phyloP scores from a whole-genome alignment of 2,329 filamentous ascomycete species.

The Claviceps lovelessii region DNA sequence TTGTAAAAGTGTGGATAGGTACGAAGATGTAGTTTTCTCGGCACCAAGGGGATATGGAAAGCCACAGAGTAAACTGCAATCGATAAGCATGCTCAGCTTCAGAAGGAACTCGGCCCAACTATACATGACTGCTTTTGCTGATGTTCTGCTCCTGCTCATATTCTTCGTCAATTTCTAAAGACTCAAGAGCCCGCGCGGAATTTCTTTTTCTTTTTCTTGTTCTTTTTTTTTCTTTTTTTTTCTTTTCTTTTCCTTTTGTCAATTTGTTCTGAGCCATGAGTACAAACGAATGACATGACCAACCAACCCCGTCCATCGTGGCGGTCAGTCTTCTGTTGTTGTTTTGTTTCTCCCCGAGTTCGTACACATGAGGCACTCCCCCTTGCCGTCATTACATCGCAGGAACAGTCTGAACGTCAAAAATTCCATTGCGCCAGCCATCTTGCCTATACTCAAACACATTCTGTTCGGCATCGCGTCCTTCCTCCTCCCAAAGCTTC shows the following conservation, averaged over 20 bases:
- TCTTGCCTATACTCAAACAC: conserved; percentile 58
- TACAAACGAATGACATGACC: not conserved
- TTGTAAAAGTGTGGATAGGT: too few species aligned
- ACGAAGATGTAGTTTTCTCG: too few species aligned
- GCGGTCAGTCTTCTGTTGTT: not conserved
- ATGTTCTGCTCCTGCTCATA: too few species aligned
- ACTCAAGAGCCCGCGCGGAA: too few species aligned
- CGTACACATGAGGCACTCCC: not conserved
- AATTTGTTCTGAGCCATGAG: not conserved
- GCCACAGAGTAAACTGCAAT: too few species aligned
- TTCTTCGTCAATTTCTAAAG: too few species aligned
- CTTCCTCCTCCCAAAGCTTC: conserved; percentile 80
- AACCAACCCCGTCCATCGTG: not conserved
- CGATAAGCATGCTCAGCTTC: too few species aligned
- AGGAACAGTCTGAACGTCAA: conserved; percentile 36
- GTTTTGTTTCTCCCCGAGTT: not conserved
- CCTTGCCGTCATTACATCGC: not conserved
- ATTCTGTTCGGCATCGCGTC: conserved; percentile 50
- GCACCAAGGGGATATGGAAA: too few species aligned
- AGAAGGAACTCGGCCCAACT: too few species aligned
- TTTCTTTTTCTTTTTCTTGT: too few species aligned
- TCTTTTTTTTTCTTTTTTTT: too few species aligned
- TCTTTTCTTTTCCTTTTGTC: not conserved
- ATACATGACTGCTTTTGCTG: too few species aligned
- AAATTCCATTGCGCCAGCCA: conserved; percentile 80